Conservation (phyloP, 805 yeast species). For the Schwanniomyces sp. region DNA sequence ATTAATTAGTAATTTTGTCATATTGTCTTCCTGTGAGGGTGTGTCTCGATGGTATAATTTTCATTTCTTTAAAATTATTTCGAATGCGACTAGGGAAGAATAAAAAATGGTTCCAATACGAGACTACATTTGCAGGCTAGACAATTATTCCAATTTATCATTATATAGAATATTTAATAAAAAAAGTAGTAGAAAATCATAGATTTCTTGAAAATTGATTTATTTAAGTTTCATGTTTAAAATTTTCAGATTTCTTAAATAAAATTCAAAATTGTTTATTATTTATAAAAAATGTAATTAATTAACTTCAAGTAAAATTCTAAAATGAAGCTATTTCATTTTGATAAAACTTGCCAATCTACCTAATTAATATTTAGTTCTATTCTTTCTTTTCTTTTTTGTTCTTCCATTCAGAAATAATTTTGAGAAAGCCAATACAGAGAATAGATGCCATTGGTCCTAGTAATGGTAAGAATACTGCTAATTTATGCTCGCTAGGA, state of each 20-base stretch:
- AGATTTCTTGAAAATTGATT: background rate
- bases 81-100: too few relatives aligned
- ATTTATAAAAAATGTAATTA: too few relatives aligned
- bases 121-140: too few relatives aligned
- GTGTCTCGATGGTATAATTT: background rate
- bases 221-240: background rate
- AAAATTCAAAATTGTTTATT: too few relatives aligned
- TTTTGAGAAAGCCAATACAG: constrained; percentile 49
- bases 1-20: constrained; percentile 29
- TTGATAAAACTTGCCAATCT: too few relatives aligned
- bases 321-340: too few relatives aligned
- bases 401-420: constrained; percentile 37
- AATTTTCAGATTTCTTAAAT: background rate
- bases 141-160: too few relatives aligned
- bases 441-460: constrained; percentile 82
- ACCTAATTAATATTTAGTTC: too few relatives aligned
- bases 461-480: constrained; percentile 85
- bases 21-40: constrained; percentile 4
- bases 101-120: too few relatives aligned
- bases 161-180: too few relatives aligned
- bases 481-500: constrained; percentile 94
- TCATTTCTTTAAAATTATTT: background rate
- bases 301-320: too few relatives aligned
- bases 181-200: too few relatives aligned
- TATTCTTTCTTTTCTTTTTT: constrained; percentile 18